Base-by-base conservation (phyloP, 352 stramenopile species). In the Pythium pyrilobum region DNA sequence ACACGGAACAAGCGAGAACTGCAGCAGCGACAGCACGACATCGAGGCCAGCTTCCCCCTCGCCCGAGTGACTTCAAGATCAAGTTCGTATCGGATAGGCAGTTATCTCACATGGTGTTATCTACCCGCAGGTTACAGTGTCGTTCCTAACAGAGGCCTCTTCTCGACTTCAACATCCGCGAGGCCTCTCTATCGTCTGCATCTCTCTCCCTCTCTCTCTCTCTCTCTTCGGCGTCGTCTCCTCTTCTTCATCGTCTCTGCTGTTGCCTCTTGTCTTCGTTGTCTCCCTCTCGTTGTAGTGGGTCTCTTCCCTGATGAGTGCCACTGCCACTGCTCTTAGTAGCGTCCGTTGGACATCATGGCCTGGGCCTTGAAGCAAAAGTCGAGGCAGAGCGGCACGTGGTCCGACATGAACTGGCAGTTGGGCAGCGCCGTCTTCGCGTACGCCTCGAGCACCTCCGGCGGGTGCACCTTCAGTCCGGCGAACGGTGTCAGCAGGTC, bases 401-500 rank as follows among this genome's bases (percentile, higher is more conserved):
- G 96, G 79, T 99, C 96, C 32, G 91, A 98, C 34, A 85, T 86
- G 62, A 92, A 98, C 74, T 98, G 89, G 43, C 93, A 97, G 55
- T 97, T 98, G 53, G 96, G 96, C 64, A 99, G 73, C 45, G 89
- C 89, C 33, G 95, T 94, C 56, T 95, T 96, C 15, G 75, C 62
- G 70, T 96, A 89, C 27, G 73, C 66, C 27, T 91, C 85, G 38
- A 99, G 69, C 49, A 95, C 77, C 51, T 87, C 71, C 40, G 96
- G 89, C 31, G 89, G 67, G 24, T 97, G 96, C 50, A 99, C 87
- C 33, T 96, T 92, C 23, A 97, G 87, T 1, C 95, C 93, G 3
- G 92, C 94, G 43, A 98, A 85, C 23, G 96, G 89, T 47, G 85
- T 90, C 47, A 99, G 67, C 62, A 93, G 89, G 62, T 95, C 83